Evolutionary conservation across 2,329 filamentous ascomycete genomes (phyloP), one percentile per base, ranked within the genome.

Genomic region (Diplodia mutila): DNA sequence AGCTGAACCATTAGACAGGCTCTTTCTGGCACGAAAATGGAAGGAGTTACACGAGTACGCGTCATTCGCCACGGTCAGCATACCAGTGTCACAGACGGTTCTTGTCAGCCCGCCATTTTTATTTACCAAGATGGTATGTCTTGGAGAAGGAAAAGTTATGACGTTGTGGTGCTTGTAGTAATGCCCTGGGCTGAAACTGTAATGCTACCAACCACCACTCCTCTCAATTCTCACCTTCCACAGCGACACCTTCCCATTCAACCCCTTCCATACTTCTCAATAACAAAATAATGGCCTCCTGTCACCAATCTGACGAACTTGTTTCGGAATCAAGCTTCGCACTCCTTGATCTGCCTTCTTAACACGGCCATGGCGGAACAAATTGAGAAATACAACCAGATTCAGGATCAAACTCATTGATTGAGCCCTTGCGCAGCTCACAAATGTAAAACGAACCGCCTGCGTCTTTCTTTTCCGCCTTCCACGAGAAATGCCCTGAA

Each of bases 401-500:
- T 32, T 32, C 29, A 32, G 6, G 29, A 32, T 32, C 29, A n/a
- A 2, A n/a, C 16, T 7, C 16, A n/a, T 7, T 7, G 4, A 42
- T 7, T n/a, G 5, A 2, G 16, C 18, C 16, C 16, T 7, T 8
- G 0, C 5, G 16, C 0, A 5, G 7, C 18, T 18, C 39, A 42
- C 6, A 6, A 18, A 6, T n/a, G 18, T 7, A 7, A 0, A 1
- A 18, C 1, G 4, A n/a, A n/a, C 39, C 16, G 6, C 18, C 4
- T 8, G 14, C 16, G n/a, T 18, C 5, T 16, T 42, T 18, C 6
- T 0, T 7, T 18, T n/a, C 16, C 16, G 39, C 39, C 39, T n/a
- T 18, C 7, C 5, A 16, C 2, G 4, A 42, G 16, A 42, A n/a
- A 7, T 1, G 4, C 7, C 12, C 14, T 14, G 14, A 5, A 42